A percentile compares a stretch with the other conserved stretches of the same genome.
Evolutionary conservation across 768 basidiomycete species (phyloP).

Genomic region (Xerocomellus chrysenteron): DNA sequence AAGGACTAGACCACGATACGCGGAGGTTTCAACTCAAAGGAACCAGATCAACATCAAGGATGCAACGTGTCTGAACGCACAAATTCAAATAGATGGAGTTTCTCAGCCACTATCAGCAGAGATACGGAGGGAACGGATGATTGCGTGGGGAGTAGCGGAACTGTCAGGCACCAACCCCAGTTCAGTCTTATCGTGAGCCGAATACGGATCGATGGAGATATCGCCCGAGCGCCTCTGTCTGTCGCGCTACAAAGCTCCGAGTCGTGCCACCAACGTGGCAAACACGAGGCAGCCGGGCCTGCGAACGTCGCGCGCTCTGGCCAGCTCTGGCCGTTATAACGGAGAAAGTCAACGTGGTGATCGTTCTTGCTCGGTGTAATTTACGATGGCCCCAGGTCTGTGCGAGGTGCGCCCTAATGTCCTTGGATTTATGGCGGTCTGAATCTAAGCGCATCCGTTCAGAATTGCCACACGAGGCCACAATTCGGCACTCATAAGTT

Average conservation of each 20-base stretch:
- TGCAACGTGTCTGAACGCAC: slow-evolving; percentile 24
- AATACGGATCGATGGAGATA: slow-evolving; percentile 11
- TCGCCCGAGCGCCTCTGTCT: slow-evolving; percentile 4
- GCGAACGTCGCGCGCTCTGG: slow-evolving; percentile 6
- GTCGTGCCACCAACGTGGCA: slow-evolving; percentile 20
- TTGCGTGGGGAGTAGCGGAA: background rate
- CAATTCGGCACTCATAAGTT: slow-evolving; percentile 55
- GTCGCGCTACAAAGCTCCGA: slow-evolving; percentile 2
- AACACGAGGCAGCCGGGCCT: slow-evolving; percentile 23
- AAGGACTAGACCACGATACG: slow-evolving; percentile 15
- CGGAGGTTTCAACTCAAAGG: slow-evolving; percentile 9
- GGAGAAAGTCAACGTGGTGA: slow-evolving; percentile 3
- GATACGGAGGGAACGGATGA: slow-evolving; percentile 17
- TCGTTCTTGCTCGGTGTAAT: slow-evolving; percentile 11
- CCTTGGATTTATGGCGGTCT: background rate
- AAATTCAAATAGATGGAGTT: slow-evolving; percentile 30
- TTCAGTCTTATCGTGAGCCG: slow-evolving; percentile 19
- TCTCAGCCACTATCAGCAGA: slow-evolving; percentile 20
- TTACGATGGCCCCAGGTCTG: slow-evolving; percentile 25
- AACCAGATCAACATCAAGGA: slow-evolving; percentile 26
- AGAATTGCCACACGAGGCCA: slow-evolving; percentile 58
- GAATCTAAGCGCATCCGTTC: slow-evolving; percentile 1
- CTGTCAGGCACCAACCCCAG: background rate
- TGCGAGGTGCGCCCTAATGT: slow-evolving; percentile 30
- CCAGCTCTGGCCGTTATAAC: slow-evolving; percentile 13